These are phyloP conservation scores for Pinus taeda DNA, from an alignment of 75 land plant species.

Conservation along the genomic window DNA sequence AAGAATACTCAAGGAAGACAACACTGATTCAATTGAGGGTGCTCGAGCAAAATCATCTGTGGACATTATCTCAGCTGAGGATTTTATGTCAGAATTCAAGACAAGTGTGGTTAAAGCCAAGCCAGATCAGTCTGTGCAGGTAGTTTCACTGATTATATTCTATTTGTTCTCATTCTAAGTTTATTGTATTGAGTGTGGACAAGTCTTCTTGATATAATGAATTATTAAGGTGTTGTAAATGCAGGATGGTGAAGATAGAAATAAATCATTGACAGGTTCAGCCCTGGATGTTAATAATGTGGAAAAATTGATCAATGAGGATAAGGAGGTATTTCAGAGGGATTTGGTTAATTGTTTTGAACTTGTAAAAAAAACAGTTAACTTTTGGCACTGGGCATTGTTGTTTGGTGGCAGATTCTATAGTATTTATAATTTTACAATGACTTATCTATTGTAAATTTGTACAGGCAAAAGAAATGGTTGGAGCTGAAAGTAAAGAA, in stretches of 20 bases:
- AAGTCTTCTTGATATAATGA: not conserved
- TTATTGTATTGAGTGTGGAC: not conserved
- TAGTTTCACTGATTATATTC: not conserved
- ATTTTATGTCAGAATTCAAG: constrained; percentile 13
- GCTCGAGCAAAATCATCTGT: not conserved
- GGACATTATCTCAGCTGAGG: constrained; percentile 9
- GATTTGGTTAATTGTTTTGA: not conserved
- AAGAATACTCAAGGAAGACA: constrained; percentile 25
- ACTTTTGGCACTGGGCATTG: not conserved
- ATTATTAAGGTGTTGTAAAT: not conserved
- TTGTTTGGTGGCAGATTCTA: not conserved
- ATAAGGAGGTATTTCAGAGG: not conserved
- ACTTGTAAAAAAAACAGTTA: not conserved
- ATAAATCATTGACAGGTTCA: not conserved
- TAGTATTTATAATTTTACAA: not conserved
- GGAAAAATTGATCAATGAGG: not conserved
- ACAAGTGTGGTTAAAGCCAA: constrained; percentile 24
- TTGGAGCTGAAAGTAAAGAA: constrained; percentile 57
- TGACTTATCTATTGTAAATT: not conserved
- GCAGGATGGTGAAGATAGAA: not conserved
- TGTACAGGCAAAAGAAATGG: constrained; percentile 21
- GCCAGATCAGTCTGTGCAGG: constrained; percentile 22
- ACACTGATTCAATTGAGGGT: constrained; percentile 6
- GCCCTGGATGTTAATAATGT: not conserved
- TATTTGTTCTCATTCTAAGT: not conserved